phyloP scores from a whole-genome alignment of 2,329 filamentous ascomycete genomes.

The Hirsutella minnesotensis region DNA sequence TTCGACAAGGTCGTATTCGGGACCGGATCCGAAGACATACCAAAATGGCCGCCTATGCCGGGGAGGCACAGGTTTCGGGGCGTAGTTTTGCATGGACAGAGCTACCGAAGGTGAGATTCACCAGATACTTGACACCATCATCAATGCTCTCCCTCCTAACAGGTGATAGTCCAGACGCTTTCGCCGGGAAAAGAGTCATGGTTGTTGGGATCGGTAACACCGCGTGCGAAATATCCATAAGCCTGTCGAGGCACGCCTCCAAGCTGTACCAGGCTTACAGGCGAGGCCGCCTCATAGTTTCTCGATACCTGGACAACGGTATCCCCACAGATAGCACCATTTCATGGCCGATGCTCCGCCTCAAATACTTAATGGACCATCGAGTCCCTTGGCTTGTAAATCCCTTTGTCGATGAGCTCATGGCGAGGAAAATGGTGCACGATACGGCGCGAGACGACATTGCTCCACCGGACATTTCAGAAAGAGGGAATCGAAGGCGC shows the following conservation, averaged over 20 bases:
- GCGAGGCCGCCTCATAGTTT: slow-evolving; percentile 11
- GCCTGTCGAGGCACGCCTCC: slow-evolving; percentile 17
- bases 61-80: slow-evolving; percentile 20
- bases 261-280: slow-evolving; percentile 12
- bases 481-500: neutral
- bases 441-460: slow-evolving; percentile 2
- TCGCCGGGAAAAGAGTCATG: slow-evolving; percentile 24
- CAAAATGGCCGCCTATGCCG: slow-evolving; percentile 23
- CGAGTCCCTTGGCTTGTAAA: neutral
- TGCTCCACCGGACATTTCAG: neutral
- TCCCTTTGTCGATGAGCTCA: slow-evolving; percentile 1
- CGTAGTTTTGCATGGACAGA: slow-evolving; percentile 8
- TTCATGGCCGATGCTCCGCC: slow-evolving; percentile 1
- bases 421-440: slow-evolving; percentile 2
- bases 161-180: slow-evolving; percentile 8
- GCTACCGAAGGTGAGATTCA: slow-evolving; percentile 1
- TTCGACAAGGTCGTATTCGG: slow-evolving; percentile 28
- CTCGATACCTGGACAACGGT: slow-evolving; percentile 6
- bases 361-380: slow-evolving; percentile 4
- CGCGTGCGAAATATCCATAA: slow-evolving; percentile 15
- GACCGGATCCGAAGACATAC: slow-evolving; percentile 21
- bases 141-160: no score
- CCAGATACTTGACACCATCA: no score
- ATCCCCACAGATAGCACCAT: slow-evolving; percentile 2
- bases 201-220: slow-evolving; percentile 33